Conservation (phyloP, 2,329 filamentous ascomycete genomes). For the Fusarium brevicatenulatum region DNA sequence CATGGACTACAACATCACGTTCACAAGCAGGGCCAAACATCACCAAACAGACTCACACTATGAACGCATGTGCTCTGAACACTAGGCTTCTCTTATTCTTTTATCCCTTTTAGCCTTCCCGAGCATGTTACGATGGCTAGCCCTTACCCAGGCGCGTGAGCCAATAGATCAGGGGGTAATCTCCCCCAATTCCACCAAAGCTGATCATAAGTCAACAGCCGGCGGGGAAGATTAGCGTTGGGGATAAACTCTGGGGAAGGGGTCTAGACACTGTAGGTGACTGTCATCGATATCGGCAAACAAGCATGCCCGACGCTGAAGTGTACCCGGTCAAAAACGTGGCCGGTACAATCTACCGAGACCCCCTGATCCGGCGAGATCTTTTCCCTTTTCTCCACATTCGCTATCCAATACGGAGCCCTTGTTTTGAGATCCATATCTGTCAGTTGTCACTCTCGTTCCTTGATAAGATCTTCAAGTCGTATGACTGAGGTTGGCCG, state of each 20-base stretch:
- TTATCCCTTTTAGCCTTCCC: not conserved
- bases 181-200: not conserved
- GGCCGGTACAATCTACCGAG: not conserved
- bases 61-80: accelerated
- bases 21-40: too few relatives aligned
- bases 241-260: not conserved
- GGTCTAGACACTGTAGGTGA: not conserved
- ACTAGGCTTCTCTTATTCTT: not conserved
- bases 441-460: not conserved
- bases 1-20: accelerated
- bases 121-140: accelerated
- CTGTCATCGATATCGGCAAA: accelerated
- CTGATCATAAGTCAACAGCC: not conserved
- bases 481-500: not conserved
- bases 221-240: not conserved
- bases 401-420: accelerated
- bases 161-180: not conserved
- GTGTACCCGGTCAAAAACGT: not conserved
- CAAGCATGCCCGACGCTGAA: not conserved
- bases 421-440: not conserved
- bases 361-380: not conserved
- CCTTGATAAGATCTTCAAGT: not conserved
- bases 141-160: accelerated
- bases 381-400: not conserved
- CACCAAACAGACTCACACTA: too few relatives aligned